These are phyloP conservation scores for Kwoniella dendrophila DNA, from an alignment of 768 basidiomycete species.

Conservation along the genomic window DNA sequence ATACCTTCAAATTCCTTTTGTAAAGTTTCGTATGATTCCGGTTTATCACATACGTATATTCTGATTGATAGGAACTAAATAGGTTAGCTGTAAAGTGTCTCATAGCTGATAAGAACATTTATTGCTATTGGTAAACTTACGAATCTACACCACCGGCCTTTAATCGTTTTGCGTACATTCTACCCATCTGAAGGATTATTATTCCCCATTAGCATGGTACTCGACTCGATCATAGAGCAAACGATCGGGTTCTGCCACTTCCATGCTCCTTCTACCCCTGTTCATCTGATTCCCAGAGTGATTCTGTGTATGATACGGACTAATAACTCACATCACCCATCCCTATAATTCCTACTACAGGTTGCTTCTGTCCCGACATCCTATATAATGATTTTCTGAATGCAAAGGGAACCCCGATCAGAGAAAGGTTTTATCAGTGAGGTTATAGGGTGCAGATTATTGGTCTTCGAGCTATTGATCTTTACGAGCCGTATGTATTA, in stretches of 20 bases:
- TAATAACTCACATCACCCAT: not conserved
- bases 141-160: slow-evolving; percentile 81
- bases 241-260: too few species aligned
- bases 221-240: too few species aligned
- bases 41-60: slow-evolving; percentile 85
- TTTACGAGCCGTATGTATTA: too few species aligned
- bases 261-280: too few species aligned
- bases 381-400: too few species aligned
- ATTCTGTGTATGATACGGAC: not conserved
- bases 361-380: not conserved
- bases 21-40: slow-evolving; percentile 70
- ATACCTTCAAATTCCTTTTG: slow-evolving; percentile 66
- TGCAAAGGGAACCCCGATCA: too few species aligned
- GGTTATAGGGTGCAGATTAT: too few species aligned
- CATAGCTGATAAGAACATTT: not conserved
- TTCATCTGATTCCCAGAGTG: too few species aligned
- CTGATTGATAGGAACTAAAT: slow-evolving; percentile 57
- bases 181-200: slow-evolving; percentile 67
- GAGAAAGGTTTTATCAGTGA: too few species aligned
- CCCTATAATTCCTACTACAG: not conserved
- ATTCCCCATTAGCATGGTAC: not conserved
- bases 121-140: slow-evolving; percentile 58
- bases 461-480: too few species aligned
- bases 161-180: slow-evolving; percentile 83
- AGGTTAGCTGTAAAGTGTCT: not conserved